Conservation (phyloP, 345 rosid species). For the Salix suchowensis region DNA sequence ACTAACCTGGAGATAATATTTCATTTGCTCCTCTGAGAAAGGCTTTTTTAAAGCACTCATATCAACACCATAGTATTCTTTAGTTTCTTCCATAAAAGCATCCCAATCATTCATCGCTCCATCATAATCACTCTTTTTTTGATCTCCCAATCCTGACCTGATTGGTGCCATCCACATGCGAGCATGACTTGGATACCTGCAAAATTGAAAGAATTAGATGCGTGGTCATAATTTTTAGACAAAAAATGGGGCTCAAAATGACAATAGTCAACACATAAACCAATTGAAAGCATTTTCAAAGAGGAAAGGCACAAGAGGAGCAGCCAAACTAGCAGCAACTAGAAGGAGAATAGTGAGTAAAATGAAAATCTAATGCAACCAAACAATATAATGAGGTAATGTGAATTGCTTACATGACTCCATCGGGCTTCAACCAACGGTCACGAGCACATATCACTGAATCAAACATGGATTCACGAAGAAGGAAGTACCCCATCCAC, state of each 20-base stretch:
- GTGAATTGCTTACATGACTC: slow-evolving; percentile 69
- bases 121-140: slow-evolving; percentile 58
- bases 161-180: slow-evolving; percentile 97
- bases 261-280: background rate
- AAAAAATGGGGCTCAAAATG: no score
- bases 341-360: background rate
- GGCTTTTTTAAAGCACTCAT: slow-evolving; percentile 66
- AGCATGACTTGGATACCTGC: slow-evolving; percentile 99
- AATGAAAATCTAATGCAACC: background rate
- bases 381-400: background rate
- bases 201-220: slow-evolving; percentile 3
- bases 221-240: background rate
- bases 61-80: slow-evolving; percentile 70
- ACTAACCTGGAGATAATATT: slow-evolving; percentile 74
- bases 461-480: slow-evolving; percentile 98
- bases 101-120: slow-evolving; percentile 89
- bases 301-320: background rate
- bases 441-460: slow-evolving; percentile 96
- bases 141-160: slow-evolving; percentile 61
- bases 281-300: background rate
- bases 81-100: slow-evolving; percentile 60
- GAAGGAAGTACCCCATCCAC: slow-evolving; percentile 99
- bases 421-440: slow-evolving; percentile 89
- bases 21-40: slow-evolving; percentile 77
- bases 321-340: background rate